Evolutionary conservation across 768 basidiomycete species (phyloP).

Genomic region (Hypholoma fasciculare): DNA sequence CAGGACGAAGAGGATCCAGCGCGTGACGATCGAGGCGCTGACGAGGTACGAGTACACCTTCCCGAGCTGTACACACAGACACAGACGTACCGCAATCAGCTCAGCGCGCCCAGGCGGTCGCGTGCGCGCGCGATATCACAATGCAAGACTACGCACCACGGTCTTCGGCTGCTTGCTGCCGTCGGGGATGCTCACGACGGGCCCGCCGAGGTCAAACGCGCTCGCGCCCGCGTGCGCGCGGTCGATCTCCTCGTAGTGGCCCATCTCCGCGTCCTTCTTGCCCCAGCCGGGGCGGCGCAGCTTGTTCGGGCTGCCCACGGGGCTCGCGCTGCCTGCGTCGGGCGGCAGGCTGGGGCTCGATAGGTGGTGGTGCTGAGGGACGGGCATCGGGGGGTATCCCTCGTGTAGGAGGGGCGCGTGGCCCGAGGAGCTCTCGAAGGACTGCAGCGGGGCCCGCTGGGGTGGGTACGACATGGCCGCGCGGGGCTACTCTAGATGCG

Average conservation of each 20-base stretch:
- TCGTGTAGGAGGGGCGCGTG: constrained; percentile 4
- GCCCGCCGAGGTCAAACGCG: constrained; percentile 47
- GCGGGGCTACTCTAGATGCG: neutral
- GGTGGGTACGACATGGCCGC: constrained; percentile 13
- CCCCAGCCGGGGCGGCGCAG: constrained; percentile 53
- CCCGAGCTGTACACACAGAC: constrained; percentile 41
- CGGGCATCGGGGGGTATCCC: constrained; percentile 2
- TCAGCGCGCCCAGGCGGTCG: neutral
- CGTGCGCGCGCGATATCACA: neutral
- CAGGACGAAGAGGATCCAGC: constrained; percentile 80
- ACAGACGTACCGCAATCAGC: neutral
- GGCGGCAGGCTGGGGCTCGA: neutral
- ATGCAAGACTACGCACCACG: constrained; percentile 36
- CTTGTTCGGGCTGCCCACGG: constrained; percentile 25
- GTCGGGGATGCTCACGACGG: constrained; percentile 57
- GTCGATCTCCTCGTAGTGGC: constrained; percentile 57
- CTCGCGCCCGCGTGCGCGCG: neutral
- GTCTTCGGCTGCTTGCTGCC: constrained; percentile 64
- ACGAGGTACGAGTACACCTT: constrained; percentile 73
- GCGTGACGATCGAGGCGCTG: constrained; percentile 73
- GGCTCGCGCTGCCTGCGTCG: constrained; percentile 6
- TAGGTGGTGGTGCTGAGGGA: constrained; percentile 4
- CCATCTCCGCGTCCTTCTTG: constrained; percentile 48
- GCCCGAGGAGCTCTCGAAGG: neutral
- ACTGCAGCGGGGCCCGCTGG: constrained; percentile 11